Evolutionary conservation across 352 stramenopile genomes (phyloP), one percentile per base, ranked within the genome.

Genomic region (Globisporangium takayamanum): DNA sequence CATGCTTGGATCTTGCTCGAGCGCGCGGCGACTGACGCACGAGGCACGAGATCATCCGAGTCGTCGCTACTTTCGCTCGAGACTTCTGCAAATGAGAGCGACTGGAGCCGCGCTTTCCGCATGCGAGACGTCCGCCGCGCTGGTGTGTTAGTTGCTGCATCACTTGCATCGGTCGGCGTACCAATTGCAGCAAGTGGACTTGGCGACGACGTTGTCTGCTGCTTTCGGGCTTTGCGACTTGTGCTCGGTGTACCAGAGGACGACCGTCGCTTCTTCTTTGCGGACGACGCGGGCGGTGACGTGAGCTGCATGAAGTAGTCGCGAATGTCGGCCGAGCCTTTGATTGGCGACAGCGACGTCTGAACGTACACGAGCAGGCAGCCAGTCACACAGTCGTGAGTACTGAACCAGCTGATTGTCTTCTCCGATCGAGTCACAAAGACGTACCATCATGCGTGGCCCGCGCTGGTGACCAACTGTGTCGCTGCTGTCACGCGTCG

Each of bases 341-440:
- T 89, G 58, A 93, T 93, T 0, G 83, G 83, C 11, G 83, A 93
- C 44, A 93, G 50, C 8, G 73, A 89, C 1, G 71, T 73, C 83
- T 93, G 57, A 5, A 66, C 26, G 63, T 64, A 53, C 33, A 59
- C 41, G 16, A 49, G 44, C 14, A 57, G 37, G 60, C 53, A 16
- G 55, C 15, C 41, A 63, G 37, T 30, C 6, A 39, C 5, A 54
- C 14, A 39, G 28, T 10, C 16, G 30, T 41, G 7, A 53, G 49
- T 37, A 25, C 33, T 57, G n/a, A 68, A 49, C 1, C 42, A 37
- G 26, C 2, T 14, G 50, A 26, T 16, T 18, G 7, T 3, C 18
- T 6, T 12, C 49, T 42, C 15, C 14, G 25, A 50, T 3, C 25
- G n/a, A 47, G 15, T 53, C 33, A 12, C 6, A 10, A 7, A 39